A percentile compares a stretch with the other conserved stretches of the same genome.
Evolutionary conservation across 257 asterid species (phyloP).

Genomic region (Forsythia viridissima): DNA sequence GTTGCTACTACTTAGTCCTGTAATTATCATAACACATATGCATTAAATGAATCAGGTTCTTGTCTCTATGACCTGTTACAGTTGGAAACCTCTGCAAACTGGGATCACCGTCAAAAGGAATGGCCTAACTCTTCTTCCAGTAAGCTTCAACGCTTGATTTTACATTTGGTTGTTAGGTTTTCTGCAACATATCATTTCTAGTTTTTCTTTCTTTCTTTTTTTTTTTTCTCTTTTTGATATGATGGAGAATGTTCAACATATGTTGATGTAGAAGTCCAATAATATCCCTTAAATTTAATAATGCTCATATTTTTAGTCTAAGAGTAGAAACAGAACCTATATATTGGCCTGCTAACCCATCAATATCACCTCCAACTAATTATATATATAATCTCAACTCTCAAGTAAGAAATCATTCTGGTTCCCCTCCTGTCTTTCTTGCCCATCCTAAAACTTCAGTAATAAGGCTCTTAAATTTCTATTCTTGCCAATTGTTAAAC

Average conservation of each 20-base stretch:
- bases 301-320: background rate
- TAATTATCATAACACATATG: background rate
- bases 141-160: conserved; percentile 27
- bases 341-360: background rate
- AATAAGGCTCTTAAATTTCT: background rate
- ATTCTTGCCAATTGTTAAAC: background rate
- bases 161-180: background rate
- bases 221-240: background rate
- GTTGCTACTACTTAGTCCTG: background rate
- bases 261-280: background rate
- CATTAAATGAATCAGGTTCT: conserved; percentile 42
- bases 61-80: conserved; percentile 60
- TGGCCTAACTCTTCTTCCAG: conserved; percentile 34
- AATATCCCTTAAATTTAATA: background rate
- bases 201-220: background rate
- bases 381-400: background rate
- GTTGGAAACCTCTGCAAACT: conserved; percentile 51
- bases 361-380: background rate
- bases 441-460: background rate
- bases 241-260: background rate
- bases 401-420: background rate
- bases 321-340: background rate
- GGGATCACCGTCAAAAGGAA: conserved; percentile 34
- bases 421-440: background rate
- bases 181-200: background rate